Evolutionary conservation across 805 yeast genomes (phyloP), one percentile per base, ranked within the genome.

Genomic region (Schizosaccharomyces japonicus): DNA sequence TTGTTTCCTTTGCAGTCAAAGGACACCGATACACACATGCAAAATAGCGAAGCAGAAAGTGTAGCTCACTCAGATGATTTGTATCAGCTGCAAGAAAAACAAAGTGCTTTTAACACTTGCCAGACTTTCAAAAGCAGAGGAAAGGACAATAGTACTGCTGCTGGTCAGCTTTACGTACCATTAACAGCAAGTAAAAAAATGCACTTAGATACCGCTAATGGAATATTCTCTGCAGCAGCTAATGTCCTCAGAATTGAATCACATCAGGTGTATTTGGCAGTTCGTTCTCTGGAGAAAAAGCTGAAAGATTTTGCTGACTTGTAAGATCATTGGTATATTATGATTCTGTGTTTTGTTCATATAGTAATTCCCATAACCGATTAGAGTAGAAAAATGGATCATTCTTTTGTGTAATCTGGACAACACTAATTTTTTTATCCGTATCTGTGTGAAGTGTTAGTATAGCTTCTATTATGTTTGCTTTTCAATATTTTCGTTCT

Each of bases 331-430:
- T 3, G 25, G 27, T 42, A 42, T 30, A 30, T n/a, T 10, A 30
- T 36, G 3, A 32, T 26, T 11, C 29, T 42, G 17, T 11, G 17
- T 19, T 17, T 30, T 31, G 8, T 31, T 30, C 34, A 15, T 29
- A 13, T n/a, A 45, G 17, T 15, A 45, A 32, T 19, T 78, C 87
- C 93, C 93, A 80, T 29, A 80, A 70, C 56, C 72, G 76, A 55
- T 80, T 80, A 7, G 82, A 71, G 27, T 77, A 70, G 58, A 79
- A 80, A 56, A 68, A 78, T 51, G 75, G 78, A 53, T 78, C 72
- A 50, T 75, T 72, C 49, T 72, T 68, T 26, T 65, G 65, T 40
- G 66, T 55, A 15, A 53, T 49, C 7, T 49, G 33, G 17, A 53
- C 44, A 8, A 49, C 48, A 26, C 49, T 55, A 26, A 54, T 40